A percentile compares a stretch with the other conserved stretches of the same genome.
Conservation (phyloP, 306 rosid genomes). For the Corylus heterophylla region DNA sequence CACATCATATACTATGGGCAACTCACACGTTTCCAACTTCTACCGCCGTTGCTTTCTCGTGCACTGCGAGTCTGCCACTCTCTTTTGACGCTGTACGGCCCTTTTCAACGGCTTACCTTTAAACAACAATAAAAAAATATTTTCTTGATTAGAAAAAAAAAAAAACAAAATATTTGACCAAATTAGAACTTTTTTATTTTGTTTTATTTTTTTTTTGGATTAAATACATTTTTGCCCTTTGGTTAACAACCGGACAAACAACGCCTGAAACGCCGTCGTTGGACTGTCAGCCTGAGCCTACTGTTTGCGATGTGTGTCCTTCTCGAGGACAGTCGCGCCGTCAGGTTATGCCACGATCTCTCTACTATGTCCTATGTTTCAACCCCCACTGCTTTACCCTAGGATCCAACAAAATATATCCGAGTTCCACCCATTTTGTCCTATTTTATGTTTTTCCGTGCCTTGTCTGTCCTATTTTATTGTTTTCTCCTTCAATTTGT, state of each 20-base stretch:
- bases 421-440: not conserved
- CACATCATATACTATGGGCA: not conserved
- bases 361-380: not conserved
- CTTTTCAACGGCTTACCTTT: not conserved
- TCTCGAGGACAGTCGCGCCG: slow-evolving; percentile 35
- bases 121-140: not conserved
- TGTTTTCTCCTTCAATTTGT: too few relatives aligned
- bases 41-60: not conserved
- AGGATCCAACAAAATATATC: not conserved
- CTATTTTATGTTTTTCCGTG: not conserved
- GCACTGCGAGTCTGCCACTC: not conserved
- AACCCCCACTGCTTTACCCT: not conserved
- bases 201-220: too few relatives aligned
- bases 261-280: slow-evolving; percentile 50
- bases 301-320: not conserved
- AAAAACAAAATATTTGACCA: not conserved
- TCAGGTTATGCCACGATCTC: slow-evolving; percentile 18
- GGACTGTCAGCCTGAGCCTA: slow-evolving; percentile 24
- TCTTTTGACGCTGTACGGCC: slow-evolving; percentile 2
- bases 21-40: not conserved
- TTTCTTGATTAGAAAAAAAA: not conserved
- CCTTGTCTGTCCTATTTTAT: too few relatives aligned
- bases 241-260: slow-evolving; percentile 38
- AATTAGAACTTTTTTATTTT: not conserved
- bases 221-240: too few relatives aligned